Base-by-base conservation (phyloP, 2,329 filamentous ascomycete species). In the Rhinocladiella similis region DNA sequence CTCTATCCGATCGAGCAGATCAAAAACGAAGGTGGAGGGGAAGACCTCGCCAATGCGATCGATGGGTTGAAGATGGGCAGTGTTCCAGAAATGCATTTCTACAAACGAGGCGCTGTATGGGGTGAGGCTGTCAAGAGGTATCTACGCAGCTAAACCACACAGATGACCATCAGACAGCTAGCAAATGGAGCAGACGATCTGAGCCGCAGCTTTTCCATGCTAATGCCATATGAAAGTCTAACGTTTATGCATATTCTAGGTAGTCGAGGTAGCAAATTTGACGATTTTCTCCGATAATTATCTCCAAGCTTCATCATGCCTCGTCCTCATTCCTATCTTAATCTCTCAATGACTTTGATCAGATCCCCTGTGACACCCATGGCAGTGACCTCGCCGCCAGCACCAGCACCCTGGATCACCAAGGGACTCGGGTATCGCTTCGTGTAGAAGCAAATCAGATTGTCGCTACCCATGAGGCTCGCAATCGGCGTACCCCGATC, bases 391-490 rank as follows among this genome's bases (percentile, higher is more conserved):
- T 97, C 92, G 63, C 90, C 92, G 66, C 94, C 94, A 22, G 94
- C 94, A 59, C 92, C 94, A 35, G 91, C 91, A 57, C 94, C 94
- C 77, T 97, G 93, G 62, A 99, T 85, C 70, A 97, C 96, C 61
- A 99, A 80, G 42, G 94, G 92, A 74, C 93, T 95, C 70, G 80
- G 91, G 70, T 99, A 99, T 67, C 94, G 83, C 80, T 95, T 89
- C 5, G 94, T 99, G 76, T 97, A 96, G 80, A 99, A 97, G 79
- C 88, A 96, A 71, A 99, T 96, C 72, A 99, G 96, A 79, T 99
- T 99, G 72, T 97, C 94, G 73, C 92, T 97, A 35, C 94, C 94
- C 82, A 96, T 96, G 56, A 99, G 81, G 47, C 89, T 88, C 13
- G 94, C 94, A 75, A 99, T 97, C 12, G 94, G 90, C 70, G 95